A percentile compares a stretch with the other conserved stretches of the same genome.
phyloP scores from a whole-genome alignment of 495 filamentous ascomycete genomes.

The Tuber microsphaerosporum region DNA sequence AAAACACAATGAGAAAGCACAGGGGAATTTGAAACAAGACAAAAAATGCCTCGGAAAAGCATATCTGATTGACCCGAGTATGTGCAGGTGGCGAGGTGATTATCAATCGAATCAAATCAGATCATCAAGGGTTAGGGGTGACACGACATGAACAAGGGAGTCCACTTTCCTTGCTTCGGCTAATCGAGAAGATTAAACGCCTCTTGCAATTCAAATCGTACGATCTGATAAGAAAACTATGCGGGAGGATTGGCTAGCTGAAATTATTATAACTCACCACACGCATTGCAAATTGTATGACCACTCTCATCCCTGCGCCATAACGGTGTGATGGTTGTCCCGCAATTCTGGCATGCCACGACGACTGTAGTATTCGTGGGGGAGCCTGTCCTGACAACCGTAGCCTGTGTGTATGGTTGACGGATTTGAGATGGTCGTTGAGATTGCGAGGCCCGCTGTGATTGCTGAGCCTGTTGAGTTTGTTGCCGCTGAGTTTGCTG shows the following conservation, averaged over 20 bases:
- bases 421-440: slow-evolving; percentile 21
- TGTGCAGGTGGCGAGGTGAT: slow-evolving; percentile 10
- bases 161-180: slow-evolving; percentile 15
- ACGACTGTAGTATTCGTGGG: slow-evolving; percentile 61
- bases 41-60: slow-evolving; percentile 24
- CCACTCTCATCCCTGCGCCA: slow-evolving; percentile 93
- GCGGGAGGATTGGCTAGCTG: slow-evolving; percentile 1
- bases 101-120: slow-evolving; percentile 40
- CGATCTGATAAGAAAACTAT: slow-evolving; percentile 37
- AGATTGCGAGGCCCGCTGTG: slow-evolving; percentile 18
- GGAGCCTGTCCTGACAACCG: slow-evolving; percentile 33
- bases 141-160: slow-evolving; percentile 19
- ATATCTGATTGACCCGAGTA: slow-evolving; percentile 1
- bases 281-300: slow-evolving; percentile 97
- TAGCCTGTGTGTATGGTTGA: slow-evolving; percentile 25
- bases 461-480: slow-evolving; percentile 17
- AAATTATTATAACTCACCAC: slow-evolving; percentile 58
- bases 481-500: slow-evolving; percentile 13
- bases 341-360: slow-evolving; percentile 94
- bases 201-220: slow-evolving; percentile 30
- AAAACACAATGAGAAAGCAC: slow-evolving; percentile 10
- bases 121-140: slow-evolving; percentile 31
- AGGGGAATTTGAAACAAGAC: slow-evolving; percentile 15
- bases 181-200: slow-evolving; percentile 14
- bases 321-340: slow-evolving; percentile 89